Percentiles rank a stretch among this genome's conserved stretches.
phyloP scores from a whole-genome alignment of 768 basidiomycete genomes.

The Inosperma sp. region DNA sequence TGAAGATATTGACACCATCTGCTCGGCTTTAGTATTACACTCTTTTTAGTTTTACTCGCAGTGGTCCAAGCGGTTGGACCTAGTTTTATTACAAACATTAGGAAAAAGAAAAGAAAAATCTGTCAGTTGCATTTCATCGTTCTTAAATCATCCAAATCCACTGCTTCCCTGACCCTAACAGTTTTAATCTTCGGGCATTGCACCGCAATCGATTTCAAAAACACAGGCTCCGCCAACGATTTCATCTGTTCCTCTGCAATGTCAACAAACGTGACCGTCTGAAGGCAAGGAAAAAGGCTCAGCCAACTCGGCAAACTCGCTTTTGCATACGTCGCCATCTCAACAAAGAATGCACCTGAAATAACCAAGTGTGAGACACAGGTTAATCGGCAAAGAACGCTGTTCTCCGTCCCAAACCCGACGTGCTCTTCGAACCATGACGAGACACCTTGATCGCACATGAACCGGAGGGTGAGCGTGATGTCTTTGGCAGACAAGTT shows the following conservation, averaged over 20 bases:
- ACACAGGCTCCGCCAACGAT: not conserved
- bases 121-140: no score
- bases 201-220: conserved; percentile 3
- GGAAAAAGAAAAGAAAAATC: no score
- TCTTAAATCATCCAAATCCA: no score
- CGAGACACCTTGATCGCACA: conserved; percentile 1
- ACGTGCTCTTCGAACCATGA: conserved; percentile 4
- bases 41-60: no score
- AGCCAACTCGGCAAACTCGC: conserved; percentile 3
- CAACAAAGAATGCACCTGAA: conserved; percentile 1
- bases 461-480: conserved; percentile 8
- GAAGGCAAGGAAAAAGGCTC: conserved; percentile 5
- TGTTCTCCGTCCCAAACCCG: not conserved
- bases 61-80: no score
- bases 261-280: conserved; percentile 6
- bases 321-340: not conserved
- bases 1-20: no score
- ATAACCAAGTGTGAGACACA: conserved; percentile 3
- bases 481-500: not conserved
- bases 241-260: conserved; percentile 1
- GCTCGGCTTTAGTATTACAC: no score
- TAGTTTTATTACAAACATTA: no score
- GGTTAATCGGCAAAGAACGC: not conserved
- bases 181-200: conserved; percentile 1
- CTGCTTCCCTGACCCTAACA: not conserved